A percentile compares a stretch with the other conserved stretches of the same genome.
phyloP scores from a whole-genome alignment of 345 rosid species.

The Salix exigua region DNA sequence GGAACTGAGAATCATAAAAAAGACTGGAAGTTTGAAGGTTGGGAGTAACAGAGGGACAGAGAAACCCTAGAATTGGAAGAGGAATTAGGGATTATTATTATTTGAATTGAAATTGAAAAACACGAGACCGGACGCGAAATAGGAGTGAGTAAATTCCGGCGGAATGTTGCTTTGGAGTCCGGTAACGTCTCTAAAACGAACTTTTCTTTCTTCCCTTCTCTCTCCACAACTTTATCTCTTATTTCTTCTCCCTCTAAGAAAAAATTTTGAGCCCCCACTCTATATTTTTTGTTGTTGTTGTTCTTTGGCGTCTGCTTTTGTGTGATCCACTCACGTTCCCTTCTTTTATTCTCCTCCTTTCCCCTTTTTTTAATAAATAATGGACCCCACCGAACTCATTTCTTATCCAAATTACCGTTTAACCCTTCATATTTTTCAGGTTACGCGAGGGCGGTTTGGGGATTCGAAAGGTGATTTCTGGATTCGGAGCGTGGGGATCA shows the following conservation, averaged over 20 bases:
- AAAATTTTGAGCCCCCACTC: conserved; percentile 31
- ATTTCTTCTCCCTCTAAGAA: conserved; percentile 22
- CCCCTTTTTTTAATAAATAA: background rate
- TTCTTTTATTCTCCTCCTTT: conserved; percentile 10
- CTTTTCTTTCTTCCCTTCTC: conserved; percentile 9
- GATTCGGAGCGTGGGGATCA: background rate
- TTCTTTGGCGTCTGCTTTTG: conserved; percentile 31
- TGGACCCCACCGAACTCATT: conserved; percentile 26
- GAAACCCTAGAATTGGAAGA: no score
- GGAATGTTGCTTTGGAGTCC: conserved; percentile 62
- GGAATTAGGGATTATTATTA: no score
- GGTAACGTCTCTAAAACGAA: conserved; percentile 66
- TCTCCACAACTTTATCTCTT: background rate
- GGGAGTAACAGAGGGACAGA: background rate
- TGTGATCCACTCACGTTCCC: conserved; percentile 45
- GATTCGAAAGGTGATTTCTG: background rate
- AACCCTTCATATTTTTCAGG: conserved; percentile 12
- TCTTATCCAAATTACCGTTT: background rate
- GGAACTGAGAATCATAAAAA: no score
- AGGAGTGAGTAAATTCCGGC: conserved; percentile 63
- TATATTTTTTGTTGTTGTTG: background rate
- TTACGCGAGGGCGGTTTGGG: background rate
- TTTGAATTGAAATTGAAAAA: conserved; percentile 5
- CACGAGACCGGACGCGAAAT: conserved; percentile 62
- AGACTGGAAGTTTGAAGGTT: no score